These are phyloP conservation scores for Solanum phureja DNA, from an alignment of 257 asterid genomes.

Conservation along the genomic window DNA sequence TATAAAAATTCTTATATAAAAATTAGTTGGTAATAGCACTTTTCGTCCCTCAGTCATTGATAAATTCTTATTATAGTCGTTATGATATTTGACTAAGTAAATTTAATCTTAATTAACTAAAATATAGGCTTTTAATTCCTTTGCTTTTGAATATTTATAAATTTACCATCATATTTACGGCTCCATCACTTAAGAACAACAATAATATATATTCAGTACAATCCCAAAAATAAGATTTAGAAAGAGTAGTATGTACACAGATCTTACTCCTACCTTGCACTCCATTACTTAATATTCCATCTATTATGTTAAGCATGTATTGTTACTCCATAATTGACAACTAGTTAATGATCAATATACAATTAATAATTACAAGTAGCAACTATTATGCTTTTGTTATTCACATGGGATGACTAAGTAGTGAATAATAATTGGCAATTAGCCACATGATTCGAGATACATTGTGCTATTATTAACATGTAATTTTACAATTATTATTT, in stretches of 20 bases:
- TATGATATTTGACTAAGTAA: background rate
- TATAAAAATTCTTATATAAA: background rate
- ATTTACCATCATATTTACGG: background rate
- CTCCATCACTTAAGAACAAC: background rate
- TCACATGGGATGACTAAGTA: conserved; percentile 10
- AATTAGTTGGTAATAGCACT: background rate
- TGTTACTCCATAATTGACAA: background rate
- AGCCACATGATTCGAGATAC: conserved; percentile 7
- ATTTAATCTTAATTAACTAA: background rate
- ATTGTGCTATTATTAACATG: background rate
- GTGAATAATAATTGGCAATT: background rate
- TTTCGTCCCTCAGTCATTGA: background rate
- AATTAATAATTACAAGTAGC: background rate
- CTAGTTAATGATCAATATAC: background rate
- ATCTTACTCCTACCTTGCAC: fast-evolving
- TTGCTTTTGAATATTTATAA: background rate
- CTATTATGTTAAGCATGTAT: background rate
- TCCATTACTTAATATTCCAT: background rate
- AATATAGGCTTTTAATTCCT: background rate
- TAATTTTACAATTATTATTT: background rate
- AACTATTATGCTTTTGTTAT: background rate
- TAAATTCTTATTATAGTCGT: background rate
- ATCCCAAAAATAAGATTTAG: fast-evolving
- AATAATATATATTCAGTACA: background rate
- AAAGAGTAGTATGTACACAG: fast-evolving